Conservation (phyloP, 2,329 filamentous ascomycete species). For the Trichoderma pleuroti region DNA sequence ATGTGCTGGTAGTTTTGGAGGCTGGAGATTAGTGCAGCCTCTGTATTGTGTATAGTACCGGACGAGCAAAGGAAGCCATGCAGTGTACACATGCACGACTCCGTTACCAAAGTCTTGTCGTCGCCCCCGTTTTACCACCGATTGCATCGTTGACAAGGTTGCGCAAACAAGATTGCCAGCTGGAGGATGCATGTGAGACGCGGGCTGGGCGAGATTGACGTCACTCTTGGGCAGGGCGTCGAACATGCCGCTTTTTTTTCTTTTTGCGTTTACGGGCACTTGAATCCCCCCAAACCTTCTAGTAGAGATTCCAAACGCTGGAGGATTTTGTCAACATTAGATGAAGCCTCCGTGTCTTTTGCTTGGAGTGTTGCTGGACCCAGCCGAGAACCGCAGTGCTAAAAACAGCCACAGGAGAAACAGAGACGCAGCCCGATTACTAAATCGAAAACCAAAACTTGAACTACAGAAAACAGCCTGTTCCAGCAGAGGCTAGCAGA, state of each 20-base stretch:
- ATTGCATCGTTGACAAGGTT: not conserved
- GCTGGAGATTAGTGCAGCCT: not conserved
- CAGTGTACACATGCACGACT: not conserved
- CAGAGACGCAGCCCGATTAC: not conserved
- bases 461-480: not conserved
- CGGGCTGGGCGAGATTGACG: not conserved
- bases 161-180: not conserved
- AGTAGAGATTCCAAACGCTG: not conserved
- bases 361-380: not conserved
- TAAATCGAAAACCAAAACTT: not conserved
- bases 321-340: not conserved
- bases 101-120: not conserved
- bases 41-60: not conserved
- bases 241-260: not conserved
- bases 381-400: not conserved
- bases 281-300: not conserved
- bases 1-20: not conserved
- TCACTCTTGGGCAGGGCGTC: not conserved
- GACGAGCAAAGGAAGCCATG: not conserved
- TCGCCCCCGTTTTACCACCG: not conserved
- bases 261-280: not conserved
- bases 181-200: not conserved
- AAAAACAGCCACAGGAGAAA: not conserved
- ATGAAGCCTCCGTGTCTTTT: not conserved
- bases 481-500: not conserved